These are phyloP conservation scores for Peronospora belbahrii DNA, from an alignment of 352 stramenopile species.

Conservation along the genomic window DNA sequence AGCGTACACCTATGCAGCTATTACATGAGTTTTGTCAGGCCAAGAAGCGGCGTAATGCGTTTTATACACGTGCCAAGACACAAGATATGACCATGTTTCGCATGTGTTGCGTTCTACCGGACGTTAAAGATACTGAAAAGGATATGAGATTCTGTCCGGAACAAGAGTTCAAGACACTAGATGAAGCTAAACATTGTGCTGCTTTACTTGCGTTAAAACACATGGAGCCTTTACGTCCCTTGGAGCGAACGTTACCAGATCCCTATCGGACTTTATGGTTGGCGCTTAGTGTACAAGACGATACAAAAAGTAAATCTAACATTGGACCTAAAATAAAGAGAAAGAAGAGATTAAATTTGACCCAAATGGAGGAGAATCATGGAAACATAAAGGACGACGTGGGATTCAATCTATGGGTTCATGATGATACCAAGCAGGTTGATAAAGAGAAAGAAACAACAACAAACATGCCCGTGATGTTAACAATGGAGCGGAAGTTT, in stretches of 20 bases:
- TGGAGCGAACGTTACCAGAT: slow-evolving; percentile 95
- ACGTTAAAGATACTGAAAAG: slow-evolving; percentile 90
- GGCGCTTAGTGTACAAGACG: slow-evolving; percentile 25
- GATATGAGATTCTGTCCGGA: slow-evolving; percentile 89
- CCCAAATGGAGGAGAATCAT: not conserved
- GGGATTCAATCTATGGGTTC: too few species aligned
- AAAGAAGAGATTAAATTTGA: slow-evolving; percentile 7
- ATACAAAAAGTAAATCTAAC: slow-evolving; percentile 4
- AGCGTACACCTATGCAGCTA: slow-evolving; percentile 90
- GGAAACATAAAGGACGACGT: too few species aligned
- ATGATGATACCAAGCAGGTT: not conserved
- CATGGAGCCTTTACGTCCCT: slow-evolving; percentile 88
- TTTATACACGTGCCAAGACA: slow-evolving; percentile 50
- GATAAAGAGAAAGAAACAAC: slow-evolving; percentile 14
- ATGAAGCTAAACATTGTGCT: slow-evolving; percentile 89
- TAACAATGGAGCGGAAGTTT: slow-evolving; percentile 72
- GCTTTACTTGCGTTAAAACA: slow-evolving; percentile 92
- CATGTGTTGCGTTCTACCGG: slow-evolving; percentile 85
- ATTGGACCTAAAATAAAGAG: too few species aligned
- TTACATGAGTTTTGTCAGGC: slow-evolving; percentile 91
- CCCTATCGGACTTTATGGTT: slow-evolving; percentile 93
- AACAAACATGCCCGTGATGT: slow-evolving; percentile 16
- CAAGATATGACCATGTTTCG: slow-evolving; percentile 26
- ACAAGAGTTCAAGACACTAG: slow-evolving; percentile 68
- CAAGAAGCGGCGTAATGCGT: slow-evolving; percentile 82